Base-by-base conservation (phyloP, 768 basidiomycete genomes). In the Gymnopilus junonius region DNA sequence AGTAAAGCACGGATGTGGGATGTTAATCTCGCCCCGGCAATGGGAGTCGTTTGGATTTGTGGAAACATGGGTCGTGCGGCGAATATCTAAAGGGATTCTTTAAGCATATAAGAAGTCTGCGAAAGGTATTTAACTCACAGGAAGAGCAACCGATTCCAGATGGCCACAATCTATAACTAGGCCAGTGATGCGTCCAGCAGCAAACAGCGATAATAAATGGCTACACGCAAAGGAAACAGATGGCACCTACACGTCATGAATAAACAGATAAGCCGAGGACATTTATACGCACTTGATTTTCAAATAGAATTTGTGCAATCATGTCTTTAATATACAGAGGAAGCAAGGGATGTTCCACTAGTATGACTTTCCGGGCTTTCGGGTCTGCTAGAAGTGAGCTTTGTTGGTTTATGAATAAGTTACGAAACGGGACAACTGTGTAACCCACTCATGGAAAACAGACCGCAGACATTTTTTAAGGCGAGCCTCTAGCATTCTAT, bases 351-450 rank as follows among this genome's bases (percentile, higher is more conserved):
- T 94, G 92, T 76, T 99, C 97, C 6, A 97, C 81, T 21, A 99
- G 69, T 57, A 99, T 94, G 57, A 99, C 91, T 76, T 97, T 99
- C 58, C 97, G 87, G 31, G 95, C 90, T 75, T 95, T 97, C 1
- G 97, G 93, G 71, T 99, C 97, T 68, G 94, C 93, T 74, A 98
- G 83, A 50, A 99, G 82, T 54, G 94, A 93, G 73, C 95, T 97
- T 75, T 62, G 63, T 62, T 70, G 60, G 64, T 58, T 65, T 53
- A 70, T 69, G 57, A 73, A 69, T 64, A 39, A 53, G 20, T n/a
- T 45, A 60, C 23, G 64, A 34, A 17, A 29, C 10, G 27, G 17
- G 23, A 40, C 17, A 32, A 25, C 53, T 40, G 43, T 53, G 34
- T 23, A 0, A 80, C 91, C 76, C 75, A 97, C 95, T 93, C 85